phyloP scores from a whole-genome alignment of 257 asterid genomes.

The Ajuga chamaepitys region DNA sequence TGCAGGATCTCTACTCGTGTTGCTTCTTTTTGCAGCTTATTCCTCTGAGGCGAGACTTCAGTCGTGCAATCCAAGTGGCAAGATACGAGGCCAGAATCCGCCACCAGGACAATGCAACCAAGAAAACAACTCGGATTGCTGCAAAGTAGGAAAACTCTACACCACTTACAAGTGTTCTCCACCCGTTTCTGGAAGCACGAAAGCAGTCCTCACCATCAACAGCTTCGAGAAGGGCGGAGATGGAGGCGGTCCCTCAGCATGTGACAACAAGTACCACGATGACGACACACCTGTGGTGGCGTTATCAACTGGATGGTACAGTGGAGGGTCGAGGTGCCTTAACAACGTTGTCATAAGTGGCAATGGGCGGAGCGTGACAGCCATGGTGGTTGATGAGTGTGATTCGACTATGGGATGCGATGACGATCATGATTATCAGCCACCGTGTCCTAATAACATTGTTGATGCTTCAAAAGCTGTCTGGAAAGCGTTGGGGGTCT shows the following conservation, averaged over 20 bases:
- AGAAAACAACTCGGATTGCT: too few species aligned
- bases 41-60: neutral
- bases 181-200: too few species aligned
- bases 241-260: too few species aligned
- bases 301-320: too few species aligned
- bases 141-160: too few species aligned
- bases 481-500: conserved; percentile 29
- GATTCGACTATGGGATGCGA: conserved; percentile 41
- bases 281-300: too few species aligned
- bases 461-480: conserved; percentile 38
- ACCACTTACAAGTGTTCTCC: too few species aligned
- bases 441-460: conserved; percentile 32
- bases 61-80: conserved; percentile 32
- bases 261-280: too few species aligned
- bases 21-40: conserved; percentile 4
- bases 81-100: conserved; percentile 21
- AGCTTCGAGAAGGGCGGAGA: too few species aligned
- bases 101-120: too few species aligned
- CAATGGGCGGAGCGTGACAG: conserved; percentile 26
- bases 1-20: conserved; percentile 2
- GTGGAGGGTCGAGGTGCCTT: conserved; percentile 23
- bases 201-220: too few species aligned
- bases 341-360: conserved; percentile 11
- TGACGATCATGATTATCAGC: too few species aligned
- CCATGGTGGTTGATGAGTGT: conserved; percentile 39